Evolutionary conservation across 352 stramenopile genomes (phyloP), one percentile per base, ranked within the genome.

Genomic region (Phytophthora pluvialis): DNA sequence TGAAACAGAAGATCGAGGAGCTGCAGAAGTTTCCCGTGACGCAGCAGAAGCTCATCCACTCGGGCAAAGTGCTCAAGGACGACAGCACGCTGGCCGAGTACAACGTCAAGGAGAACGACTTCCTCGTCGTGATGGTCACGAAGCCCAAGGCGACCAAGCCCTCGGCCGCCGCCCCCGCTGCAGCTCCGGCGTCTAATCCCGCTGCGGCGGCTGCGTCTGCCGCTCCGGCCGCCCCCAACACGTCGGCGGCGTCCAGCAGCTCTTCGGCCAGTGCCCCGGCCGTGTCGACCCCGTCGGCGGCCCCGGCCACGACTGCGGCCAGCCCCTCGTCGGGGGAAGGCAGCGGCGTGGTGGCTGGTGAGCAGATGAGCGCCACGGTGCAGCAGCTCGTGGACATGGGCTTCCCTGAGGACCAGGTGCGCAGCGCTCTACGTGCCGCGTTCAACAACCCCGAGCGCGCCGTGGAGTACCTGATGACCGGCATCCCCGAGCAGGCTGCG

Each of bases 391-490:
- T 75, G 18, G 88, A 95, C 47, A 97, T 96, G 89, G 89, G 89
- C 7, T 96, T 96, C 61, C 88, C 88, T 3, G 85, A 96, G 57
- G 87, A 95, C 51, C 85, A 97, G 54, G 86, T 91, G 25, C 84
- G 83, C 32, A 76, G 72, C 21, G 89, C 89, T 1, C 67, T 97
- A 28, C 76, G 83, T 39, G 89, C 89, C 2, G 90, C 90, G 6
- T 97, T 94, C 62, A 93, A 93, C 77, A 94, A 97, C 81, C 61
- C 83, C 3, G 83, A 95, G 40, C 87, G 90, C 21, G 90, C 89
- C 0, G 86, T 96, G 29, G 86, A 97, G 67, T 97, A 97, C 61
- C 54, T 97, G 57, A 95, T 96, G 88, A 94, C 89, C 36, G 83
- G 88, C 31, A 95, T 96, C 45, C 86, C 89, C 16, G 77, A 91